A percentile compares a stretch with the other conserved stretches of the same genome.
Evolutionary conservation across 225 moss, liverwort and hornwort genomes (phyloP).

Genomic region (Rhytidiadelphus loreus): DNA sequence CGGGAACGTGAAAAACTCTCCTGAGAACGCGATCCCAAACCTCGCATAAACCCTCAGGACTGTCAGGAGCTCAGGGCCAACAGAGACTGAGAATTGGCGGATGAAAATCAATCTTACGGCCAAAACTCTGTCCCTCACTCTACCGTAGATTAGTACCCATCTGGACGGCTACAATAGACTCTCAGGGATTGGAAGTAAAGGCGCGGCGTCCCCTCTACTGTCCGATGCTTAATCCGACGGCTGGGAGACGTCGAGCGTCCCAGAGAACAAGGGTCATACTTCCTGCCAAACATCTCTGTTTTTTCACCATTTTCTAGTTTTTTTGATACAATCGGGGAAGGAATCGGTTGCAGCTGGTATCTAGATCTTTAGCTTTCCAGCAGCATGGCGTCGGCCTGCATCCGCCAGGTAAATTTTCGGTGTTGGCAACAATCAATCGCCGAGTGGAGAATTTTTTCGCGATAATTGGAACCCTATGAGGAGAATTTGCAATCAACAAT

Average conservation of each 20-base stretch:
- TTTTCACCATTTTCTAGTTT: neutral
- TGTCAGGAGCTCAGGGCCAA: too few species aligned
- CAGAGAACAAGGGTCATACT: neutral
- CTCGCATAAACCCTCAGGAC: neutral
- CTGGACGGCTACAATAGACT: neutral
- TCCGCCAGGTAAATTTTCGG: constrained; percentile 12
- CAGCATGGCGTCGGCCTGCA: constrained; percentile 30
- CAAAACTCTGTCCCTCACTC: rapidly evolving
- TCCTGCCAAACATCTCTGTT: neutral
- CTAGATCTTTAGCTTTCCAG: neutral
- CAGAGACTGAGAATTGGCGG: neutral
- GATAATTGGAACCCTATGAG: neutral
- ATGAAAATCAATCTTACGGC: neutral
- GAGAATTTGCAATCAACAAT: neutral
- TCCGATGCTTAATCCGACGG: neutral
- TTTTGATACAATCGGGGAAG: neutral
- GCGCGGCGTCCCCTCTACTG: neutral
- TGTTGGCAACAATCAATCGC: neutral
- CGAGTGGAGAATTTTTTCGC: neutral
- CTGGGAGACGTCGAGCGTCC: too few species aligned
- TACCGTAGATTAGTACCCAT: neutral
- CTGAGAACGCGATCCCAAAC: neutral
- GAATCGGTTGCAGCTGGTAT: neutral
- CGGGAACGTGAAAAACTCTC: neutral
- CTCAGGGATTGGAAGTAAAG: neutral